A percentile compares a stretch with the other conserved stretches of the same genome.
Evolutionary conservation across 768 basidiomycete species (phyloP).

Genomic region (Suillus subalutaceus): DNA sequence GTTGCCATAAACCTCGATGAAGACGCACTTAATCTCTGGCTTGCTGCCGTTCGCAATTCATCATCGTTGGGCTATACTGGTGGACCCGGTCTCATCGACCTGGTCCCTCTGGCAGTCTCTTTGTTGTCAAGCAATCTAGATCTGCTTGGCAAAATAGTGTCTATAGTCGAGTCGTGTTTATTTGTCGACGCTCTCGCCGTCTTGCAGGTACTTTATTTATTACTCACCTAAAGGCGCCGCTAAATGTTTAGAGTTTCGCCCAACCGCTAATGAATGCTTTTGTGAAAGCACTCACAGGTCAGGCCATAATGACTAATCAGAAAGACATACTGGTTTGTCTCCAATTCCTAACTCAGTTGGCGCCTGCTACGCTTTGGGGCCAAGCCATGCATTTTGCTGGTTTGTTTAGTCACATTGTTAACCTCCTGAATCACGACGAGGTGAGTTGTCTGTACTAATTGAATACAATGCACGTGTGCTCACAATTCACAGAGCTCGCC

Average conservation of each 20-base stretch:
- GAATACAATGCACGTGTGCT: conserved; percentile 16
- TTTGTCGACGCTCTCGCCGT: conserved; percentile 67
- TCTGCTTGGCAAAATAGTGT: conserved; percentile 65
- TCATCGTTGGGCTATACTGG: conserved; percentile 49
- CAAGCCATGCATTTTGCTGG: conserved; percentile 74
- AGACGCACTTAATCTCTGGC: conserved; percentile 80
- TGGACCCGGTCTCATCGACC: conserved; percentile 57
- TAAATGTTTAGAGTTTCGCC: conserved; percentile 48
- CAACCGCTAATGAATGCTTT: conserved; percentile 62
- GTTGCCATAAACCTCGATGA: conserved; percentile 71
- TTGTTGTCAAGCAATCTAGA: conserved; percentile 73
- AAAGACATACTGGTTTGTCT: conserved; percentile 65
- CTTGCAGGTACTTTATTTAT: conserved; percentile 53
- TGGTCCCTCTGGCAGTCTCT: conserved; percentile 66
- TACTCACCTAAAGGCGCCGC: conserved; percentile 1
- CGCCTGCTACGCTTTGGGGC: conserved; percentile 70
- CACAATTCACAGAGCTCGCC: conserved; percentile 28
- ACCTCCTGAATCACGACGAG: conserved; percentile 66
- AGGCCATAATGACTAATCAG: conserved; percentile 54
- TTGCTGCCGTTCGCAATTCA: conserved; percentile 67
- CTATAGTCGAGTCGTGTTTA: conserved; percentile 77
- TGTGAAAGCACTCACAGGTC: conserved; percentile 50
- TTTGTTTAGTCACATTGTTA: conserved; percentile 66
- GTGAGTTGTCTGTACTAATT: conserved; percentile 37
- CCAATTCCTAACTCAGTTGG: conserved; percentile 61